These are phyloP conservation scores for Ciborinia camelliae DNA, from an alignment of 2,329 filamentous ascomycete species.

Conservation along the genomic window DNA sequence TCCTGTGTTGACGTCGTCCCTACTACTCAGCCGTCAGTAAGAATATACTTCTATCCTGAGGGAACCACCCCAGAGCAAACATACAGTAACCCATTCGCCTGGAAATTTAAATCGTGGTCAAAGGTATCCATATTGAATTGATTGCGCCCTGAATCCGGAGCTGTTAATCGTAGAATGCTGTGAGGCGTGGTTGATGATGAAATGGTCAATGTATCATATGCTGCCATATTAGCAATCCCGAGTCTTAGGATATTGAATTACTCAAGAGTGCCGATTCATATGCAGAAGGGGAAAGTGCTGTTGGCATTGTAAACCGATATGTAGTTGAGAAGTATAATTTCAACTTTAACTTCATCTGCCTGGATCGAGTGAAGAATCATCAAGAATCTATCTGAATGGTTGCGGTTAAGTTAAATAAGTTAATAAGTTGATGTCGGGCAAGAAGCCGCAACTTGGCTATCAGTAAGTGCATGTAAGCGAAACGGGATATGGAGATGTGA, in stretches of 20 bases:
- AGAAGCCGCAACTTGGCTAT: slow-evolving; percentile 16
- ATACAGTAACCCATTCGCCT: slow-evolving; percentile 33
- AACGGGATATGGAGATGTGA: neutral
- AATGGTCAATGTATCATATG: slow-evolving; percentile 23
- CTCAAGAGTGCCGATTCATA: slow-evolving; percentile 4
- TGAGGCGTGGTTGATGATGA: slow-evolving; percentile 23
- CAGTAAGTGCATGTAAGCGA: slow-evolving; percentile 16
- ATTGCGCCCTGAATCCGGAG: slow-evolving; percentile 23
- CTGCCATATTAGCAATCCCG: slow-evolving; percentile 24
- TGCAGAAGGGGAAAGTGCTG: neutral
- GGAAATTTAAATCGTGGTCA: slow-evolving; percentile 34
- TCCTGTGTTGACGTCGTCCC: slow-evolving; percentile 20
- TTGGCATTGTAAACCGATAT: slow-evolving; percentile 16
- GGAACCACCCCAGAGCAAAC: slow-evolving; percentile 18
- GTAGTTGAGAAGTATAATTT: slow-evolving; percentile 12
- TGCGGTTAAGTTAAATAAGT: neutral
- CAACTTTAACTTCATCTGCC: slow-evolving; percentile 13
- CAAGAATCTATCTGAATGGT: neutral
- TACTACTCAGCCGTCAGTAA: slow-evolving; percentile 10
- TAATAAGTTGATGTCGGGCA: slow-evolving; percentile 12
- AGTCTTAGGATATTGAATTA: slow-evolving; percentile 4
- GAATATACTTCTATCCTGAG: slow-evolving; percentile 1
- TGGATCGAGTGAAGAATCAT: neutral
- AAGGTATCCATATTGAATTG: slow-evolving; percentile 33
- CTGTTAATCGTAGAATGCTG: slow-evolving; percentile 32